These are phyloP conservation scores for Solanum tarijense DNA, from an alignment of 257 asterid genomes.

Conservation along the genomic window DNA sequence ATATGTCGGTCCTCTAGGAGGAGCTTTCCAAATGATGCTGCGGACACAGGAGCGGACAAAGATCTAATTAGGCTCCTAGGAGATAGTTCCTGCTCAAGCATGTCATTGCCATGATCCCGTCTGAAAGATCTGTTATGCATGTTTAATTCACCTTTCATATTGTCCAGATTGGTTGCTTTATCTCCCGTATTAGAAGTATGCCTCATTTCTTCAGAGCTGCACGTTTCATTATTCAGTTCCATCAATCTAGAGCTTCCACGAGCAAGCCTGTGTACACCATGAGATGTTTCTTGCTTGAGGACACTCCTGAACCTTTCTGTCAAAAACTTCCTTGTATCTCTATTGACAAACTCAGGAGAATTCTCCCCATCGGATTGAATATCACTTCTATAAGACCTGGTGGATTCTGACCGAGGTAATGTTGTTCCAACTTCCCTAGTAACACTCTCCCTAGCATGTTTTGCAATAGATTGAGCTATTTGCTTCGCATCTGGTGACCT, in stretches of 20 bases:
- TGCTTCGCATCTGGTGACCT: slow-evolving; percentile 66
- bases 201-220: slow-evolving; percentile 20
- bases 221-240: slow-evolving; percentile 20
- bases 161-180: slow-evolving; percentile 19
- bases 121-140: slow-evolving; percentile 48
- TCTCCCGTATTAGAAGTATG: slow-evolving; percentile 14
- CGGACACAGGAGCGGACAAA: slow-evolving; percentile 88
- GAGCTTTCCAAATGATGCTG: slow-evolving; percentile 79
- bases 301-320: slow-evolving; percentile 70
- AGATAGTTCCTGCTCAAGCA: slow-evolving; percentile 37
- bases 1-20: slow-evolving; percentile 80
- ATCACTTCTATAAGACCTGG: slow-evolving; percentile 69
- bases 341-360: slow-evolving; percentile 64
- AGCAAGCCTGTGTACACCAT: slow-evolving; percentile 27
- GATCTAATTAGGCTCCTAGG: slow-evolving; percentile 79
- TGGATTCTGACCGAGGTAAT: slow-evolving; percentile 74
- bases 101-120: slow-evolving; percentile 38
- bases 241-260: slow-evolving; percentile 38
- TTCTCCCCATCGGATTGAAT: slow-evolving; percentile 35
- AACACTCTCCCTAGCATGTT: slow-evolving; percentile 68
- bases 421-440: slow-evolving; percentile 48
- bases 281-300: slow-evolving; percentile 47
- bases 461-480: slow-evolving; percentile 71
- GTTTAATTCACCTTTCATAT: slow-evolving; percentile 28
- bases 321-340: slow-evolving; percentile 64